Evolutionary conservation across 2,329 filamentous ascomycete species (phyloP), one percentile per base, ranked within the genome.

Genomic region (Epichloe elymi): DNA sequence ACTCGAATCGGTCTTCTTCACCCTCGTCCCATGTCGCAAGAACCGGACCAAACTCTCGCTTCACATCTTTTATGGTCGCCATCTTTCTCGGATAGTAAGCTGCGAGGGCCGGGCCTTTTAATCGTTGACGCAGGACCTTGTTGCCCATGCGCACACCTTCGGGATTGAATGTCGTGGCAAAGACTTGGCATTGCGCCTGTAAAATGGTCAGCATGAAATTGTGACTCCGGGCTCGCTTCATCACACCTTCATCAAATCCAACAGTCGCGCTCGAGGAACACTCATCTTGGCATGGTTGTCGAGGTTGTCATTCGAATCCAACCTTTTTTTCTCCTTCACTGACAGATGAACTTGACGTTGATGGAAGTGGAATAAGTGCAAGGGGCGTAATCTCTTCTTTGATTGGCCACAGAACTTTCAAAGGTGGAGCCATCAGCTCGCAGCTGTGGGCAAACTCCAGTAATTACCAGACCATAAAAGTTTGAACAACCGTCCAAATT

Each of bases 141-240:
- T 93, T 96, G 63, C 93, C 93, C 59, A 88, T 80, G 55, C 93
- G 87, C 55, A 85, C 68, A 59, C 82, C 74, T 51, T 88, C 77
- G 26, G 93, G 93, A 70, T 98, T 98, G 75, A 83, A 97, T 49
- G 84, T 90, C 48, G 86, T 87, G 62, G 83, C 84, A 75, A 97
- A 98, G 72, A 97, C 80, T 66, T 83, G 81, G 76, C 88, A 95
- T 84, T 90, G 89, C 63, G 80, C 79, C 90, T 96, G 60, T 41
- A 1, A 11, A 19, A 5, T 30, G 54, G 17, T 67, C 43, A 70
- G 61, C 41, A 49, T 42, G 19, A 6, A 39, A 5, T 17, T 23
- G 15, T 7, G 4, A 45, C 38, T 55, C 15, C 3, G 7, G 33
- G 3, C 1, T 3, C 38, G 26, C 15, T 3, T 6, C 2, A 10